phyloP scores from a whole-genome alignment of 495 filamentous ascomycete genomes.

The Eremomyces bilateralis region DNA sequence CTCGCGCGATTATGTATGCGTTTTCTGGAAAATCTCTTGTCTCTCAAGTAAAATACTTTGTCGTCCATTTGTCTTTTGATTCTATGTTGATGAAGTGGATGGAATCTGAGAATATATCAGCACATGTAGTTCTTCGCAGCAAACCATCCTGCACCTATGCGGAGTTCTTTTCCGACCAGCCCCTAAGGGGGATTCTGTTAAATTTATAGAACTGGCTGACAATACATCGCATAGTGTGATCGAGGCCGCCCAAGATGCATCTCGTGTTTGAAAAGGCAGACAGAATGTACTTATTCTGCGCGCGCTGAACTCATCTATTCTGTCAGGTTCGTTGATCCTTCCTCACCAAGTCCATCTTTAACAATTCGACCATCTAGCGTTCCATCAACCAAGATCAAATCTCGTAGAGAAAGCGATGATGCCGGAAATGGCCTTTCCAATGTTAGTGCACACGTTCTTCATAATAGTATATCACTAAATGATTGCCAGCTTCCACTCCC shows the following conservation, averaged over 20 bases:
- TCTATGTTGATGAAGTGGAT: too few species aligned
- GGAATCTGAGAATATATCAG: neutral
- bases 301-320: conserved; percentile 41
- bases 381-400: neutral
- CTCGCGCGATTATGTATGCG: neutral
- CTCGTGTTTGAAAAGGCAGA: conserved; percentile 49
- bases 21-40: too few species aligned
- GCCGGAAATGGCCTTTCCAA: neutral
- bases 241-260: conserved; percentile 28
- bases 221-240: too few species aligned
- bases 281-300: conserved; percentile 43
- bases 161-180: too few species aligned
- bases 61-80: neutral
- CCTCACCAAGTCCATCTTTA: too few species aligned
- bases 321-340: conserved; percentile 25
- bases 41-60: too few species aligned
- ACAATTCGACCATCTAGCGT: too few species aligned
- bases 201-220: too few species aligned
- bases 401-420: neutral
- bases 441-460: neutral
- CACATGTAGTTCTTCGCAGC: neutral
- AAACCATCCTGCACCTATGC: conserved; percentile 2
- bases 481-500: neutral
- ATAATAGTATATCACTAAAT: neutral
- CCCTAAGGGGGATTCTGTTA: too few species aligned